Conservation (phyloP, 1,284 basidiomycete genomes). For the Cutaneotrichosporon mucoides region DNA sequence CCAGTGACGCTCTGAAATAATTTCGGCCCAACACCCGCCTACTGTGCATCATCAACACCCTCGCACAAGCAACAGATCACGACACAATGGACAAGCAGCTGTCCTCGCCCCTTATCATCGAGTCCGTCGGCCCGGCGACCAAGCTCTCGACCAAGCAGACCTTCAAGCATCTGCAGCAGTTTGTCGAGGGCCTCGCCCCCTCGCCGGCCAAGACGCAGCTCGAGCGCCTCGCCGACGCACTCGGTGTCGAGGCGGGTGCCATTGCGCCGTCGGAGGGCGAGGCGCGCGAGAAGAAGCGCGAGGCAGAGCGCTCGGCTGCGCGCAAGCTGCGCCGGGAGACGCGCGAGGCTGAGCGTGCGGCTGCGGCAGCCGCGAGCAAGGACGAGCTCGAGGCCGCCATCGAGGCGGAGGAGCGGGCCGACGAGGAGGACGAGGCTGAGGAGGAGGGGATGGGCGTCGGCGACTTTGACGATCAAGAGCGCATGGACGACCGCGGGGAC, state of each 20-base stretch:
- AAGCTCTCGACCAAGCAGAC: conserved; percentile 28
- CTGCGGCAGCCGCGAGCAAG: conserved; percentile 15
- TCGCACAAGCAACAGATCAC: too few relatives aligned
- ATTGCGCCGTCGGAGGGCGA: conserved; percentile 38
- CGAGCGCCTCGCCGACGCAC: conserved; percentile 44
- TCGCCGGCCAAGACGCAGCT: conserved; percentile 43
- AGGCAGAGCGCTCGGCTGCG: conserved; percentile 22
- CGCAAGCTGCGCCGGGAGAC: conserved; percentile 23
- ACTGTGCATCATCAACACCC: not conserved
- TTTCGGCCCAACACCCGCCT: not conserved
- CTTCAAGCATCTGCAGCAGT: conserved; percentile 32
- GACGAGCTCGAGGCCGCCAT: conserved; percentile 14
- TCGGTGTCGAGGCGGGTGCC: conserved; percentile 43
- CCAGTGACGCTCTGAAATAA: too few relatives aligned
- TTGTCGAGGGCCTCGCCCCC: conserved; percentile 26
- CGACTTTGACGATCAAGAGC: conserved; percentile 26
- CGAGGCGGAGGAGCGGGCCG: conserved; percentile 17
- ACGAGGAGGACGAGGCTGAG: conserved; percentile 14
- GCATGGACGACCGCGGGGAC: conserved; percentile 33
- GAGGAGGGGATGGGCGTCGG: conserved; percentile 27
- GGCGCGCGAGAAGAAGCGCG: conserved; percentile 30
- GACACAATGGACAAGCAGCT: conserved; percentile 44
- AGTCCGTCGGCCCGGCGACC: conserved; percentile 27
- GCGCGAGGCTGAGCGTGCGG: conserved; percentile 21
- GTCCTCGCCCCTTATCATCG: conserved; percentile 41